A percentile compares a stretch with the other conserved stretches of the same genome.
Evolutionary conservation across 208 protist species (phyloP).

Genomic region (Trypanosoma caninum): DNA sequence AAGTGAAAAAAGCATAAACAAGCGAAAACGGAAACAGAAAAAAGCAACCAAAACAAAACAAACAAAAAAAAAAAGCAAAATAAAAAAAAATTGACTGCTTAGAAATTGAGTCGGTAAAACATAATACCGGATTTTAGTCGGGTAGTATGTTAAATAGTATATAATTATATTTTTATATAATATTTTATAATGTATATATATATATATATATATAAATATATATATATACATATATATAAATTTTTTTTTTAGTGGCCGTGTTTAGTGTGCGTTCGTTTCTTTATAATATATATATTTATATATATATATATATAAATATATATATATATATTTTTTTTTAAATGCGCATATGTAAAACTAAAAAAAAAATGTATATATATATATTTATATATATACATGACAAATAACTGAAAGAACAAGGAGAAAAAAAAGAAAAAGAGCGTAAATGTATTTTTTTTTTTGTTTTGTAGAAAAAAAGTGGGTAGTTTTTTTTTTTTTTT

Average conservation of each 20-base stretch:
- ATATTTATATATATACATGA: neutral
- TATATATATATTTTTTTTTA: conserved; percentile 12
- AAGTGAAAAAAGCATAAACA: neutral
- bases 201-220: no score
- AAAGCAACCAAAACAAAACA: neutral
- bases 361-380: no score
- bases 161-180: no score
- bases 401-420: neutral
- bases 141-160: no score
- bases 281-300: no score
- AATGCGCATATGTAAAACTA: neutral
- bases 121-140: no score
- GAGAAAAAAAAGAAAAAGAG: neutral
- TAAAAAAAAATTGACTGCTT: neutral
- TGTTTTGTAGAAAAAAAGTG: neutral
- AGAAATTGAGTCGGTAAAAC: neutral
- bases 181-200: no score
- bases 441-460: neutral
- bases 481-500: conserved; percentile 14
- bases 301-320: conserved; percentile 14
- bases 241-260: no score
- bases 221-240: no score
- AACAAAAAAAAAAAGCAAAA: neutral
- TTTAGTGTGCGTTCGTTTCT: no score
- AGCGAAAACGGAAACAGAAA: neutral